Base-by-base conservation (phyloP, 2,329 filamentous ascomycete species). In the Dothideomycetes sp. region DNA sequence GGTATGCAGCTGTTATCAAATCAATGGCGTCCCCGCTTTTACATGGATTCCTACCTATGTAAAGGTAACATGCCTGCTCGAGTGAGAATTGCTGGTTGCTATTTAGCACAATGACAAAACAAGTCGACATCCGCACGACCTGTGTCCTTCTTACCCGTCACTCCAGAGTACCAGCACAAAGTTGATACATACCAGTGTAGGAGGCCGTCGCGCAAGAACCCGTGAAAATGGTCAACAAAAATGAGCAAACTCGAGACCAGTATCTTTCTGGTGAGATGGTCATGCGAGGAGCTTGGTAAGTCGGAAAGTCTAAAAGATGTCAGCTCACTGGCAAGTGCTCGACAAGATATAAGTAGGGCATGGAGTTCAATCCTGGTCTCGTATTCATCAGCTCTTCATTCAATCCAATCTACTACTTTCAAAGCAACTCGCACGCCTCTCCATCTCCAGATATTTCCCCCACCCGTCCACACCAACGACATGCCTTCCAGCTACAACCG, bases 201-300 rank as follows among this genome's bases (percentile, higher is more conserved):
- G 12, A 7, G 12, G 22, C 22, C 22, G 22, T 24, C 22, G 22
- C 22, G 22, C 22, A 11, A 24, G 22, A 11, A 24, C 22, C 22
- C 22, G 22, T 11, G 12, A 11, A 24, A 11, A 24, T 24, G 22
- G 22, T 11, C 22, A 10, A 13, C n/a, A 15, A 17, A 20, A 9
- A n/a, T 19, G 17, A 15, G 32, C 16, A 13, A 33, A 22, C 28
- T 22, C 37, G 29, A 40, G 29, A 40, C 37, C 22, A 12, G n/a
- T n/a, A n/a, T n/a, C n/a, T n/a, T n/a, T n/a, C n/a, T 40, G 37
- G 29, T 33, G 37, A 30, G 29, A 27, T 33, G 33, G 22, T 22
- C 32, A 32, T 32, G 37, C 37, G 37, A 40, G 37, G 22, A 33
- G 37, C 37, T 40, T 32, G 24, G 28, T 40, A 28, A 40, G 37